These are phyloP conservation scores for Komagataella pastoris DNA, from an alignment of 805 yeast genomes.

Conservation along the genomic window DNA sequence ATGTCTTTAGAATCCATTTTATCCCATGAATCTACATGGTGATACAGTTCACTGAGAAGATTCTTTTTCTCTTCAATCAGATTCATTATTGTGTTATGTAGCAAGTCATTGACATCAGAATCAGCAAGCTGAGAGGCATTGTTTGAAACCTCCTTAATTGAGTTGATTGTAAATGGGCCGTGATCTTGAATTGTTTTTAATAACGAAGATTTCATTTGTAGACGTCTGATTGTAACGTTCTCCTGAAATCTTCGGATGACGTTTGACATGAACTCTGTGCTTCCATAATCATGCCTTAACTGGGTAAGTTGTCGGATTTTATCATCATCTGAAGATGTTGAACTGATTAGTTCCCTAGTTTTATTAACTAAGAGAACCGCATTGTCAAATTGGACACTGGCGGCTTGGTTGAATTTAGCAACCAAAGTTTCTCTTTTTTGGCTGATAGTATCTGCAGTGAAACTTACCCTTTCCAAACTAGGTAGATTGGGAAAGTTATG, in stretches of 20 bases:
- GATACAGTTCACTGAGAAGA: not conserved
- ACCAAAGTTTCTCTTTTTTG: not conserved
- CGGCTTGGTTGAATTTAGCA: not conserved
- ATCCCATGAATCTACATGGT: not conserved
- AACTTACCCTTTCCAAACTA: not conserved
- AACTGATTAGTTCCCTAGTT: not conserved
- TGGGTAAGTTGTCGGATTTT: not conserved
- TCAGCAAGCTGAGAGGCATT: not conserved
- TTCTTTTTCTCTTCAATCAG: not conserved
- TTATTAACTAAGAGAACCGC: not conserved
- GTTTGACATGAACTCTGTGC: not conserved
- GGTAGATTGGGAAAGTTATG: not conserved
- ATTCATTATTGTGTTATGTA: not conserved
- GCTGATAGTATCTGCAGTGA: not conserved
- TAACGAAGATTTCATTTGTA: not conserved
- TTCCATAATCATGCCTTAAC: not conserved
- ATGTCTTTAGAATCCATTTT: not conserved
- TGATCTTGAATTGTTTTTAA: not conserved
- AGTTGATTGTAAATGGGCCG: not conserved
- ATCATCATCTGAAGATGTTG: not conserved
- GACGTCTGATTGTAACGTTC: not conserved
- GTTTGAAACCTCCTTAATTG: not conserved
- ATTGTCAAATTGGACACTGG: not conserved
- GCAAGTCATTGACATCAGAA: not conserved
- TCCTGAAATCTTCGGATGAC: not conserved